Evolutionary conservation across 1,284 basidiomycete species (phyloP), one percentile per base, ranked within the genome.

Genomic region (Hemileia vastatrix): DNA sequence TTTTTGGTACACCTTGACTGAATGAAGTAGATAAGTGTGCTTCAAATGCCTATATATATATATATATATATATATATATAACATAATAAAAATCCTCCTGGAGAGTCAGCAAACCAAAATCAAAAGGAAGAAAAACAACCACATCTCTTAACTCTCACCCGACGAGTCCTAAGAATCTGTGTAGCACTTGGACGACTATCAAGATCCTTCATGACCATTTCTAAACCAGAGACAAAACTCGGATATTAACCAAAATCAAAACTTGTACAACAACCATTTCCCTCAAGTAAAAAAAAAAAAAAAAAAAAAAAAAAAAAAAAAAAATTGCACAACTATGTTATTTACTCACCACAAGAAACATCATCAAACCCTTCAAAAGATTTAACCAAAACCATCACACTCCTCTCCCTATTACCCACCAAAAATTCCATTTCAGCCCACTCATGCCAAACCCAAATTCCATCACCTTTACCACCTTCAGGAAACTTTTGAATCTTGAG

Each of bases 351-450:
- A 2, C 51, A 48, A 8, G 62, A 55, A 21, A 15, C 51, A 21
- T 52, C 62, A 45, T 57, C 49, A 27, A 57, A 18, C 24, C 50
- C 55, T n/a, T 59, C 57, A 18, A 52, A 23, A 31, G 62, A n/a
- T n/a, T 50, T 36, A 33, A 55, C 55, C 19, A 64, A 52, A 24
- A 64, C 56, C 18, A 50, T 59, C 32, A 51, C 47, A 32, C 45
- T 53, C 6, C 55, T 21, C 83, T 82, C 80, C 18, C 77, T 68
- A 33, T 80, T 71, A 0, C 82, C 81, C 9, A 79, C 77, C n/a
- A 88, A 76, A 86, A 86, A 91, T 75, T 94, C 90, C 82, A 92
- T 82, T 72, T 91, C 86, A 0, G 86, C 87, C 89, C 90, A 95
- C 54, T 86, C 83, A 78, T 86, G 88, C 86, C 88, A 92, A 45